A percentile compares a stretch with the other conserved stretches of the same genome.
These are phyloP conservation scores for Geotrichum reessii DNA, from an alignment of 1,139 yeast genomes.

Conservation along the genomic window DNA sequence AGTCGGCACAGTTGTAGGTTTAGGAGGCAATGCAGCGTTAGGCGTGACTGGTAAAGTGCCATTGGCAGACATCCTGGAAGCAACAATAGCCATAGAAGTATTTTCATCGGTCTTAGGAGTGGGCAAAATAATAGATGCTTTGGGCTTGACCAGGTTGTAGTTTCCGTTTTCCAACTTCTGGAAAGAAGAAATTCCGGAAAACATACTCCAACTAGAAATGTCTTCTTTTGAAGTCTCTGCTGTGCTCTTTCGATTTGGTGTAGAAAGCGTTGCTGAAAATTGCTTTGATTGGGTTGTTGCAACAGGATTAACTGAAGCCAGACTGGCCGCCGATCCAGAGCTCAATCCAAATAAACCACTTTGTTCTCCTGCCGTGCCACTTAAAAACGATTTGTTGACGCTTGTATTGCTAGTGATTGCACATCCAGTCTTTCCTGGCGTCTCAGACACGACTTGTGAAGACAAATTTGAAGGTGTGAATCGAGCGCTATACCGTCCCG, in stretches of 20 bases:
- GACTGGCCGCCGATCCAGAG: neutral
- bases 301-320: neutral
- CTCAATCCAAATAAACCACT: neutral
- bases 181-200: neutral
- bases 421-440: slow-evolving; percentile 1
- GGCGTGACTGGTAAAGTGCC: slow-evolving; percentile 3
- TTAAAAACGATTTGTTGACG: neutral
- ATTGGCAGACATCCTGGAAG: slow-evolving; percentile 3
- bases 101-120: neutral
- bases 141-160: neutral
- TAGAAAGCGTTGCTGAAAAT: neutral
- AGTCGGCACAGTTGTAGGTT: slow-evolving; percentile 23
- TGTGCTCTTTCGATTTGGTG: neutral
- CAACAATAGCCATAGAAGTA: neutral
- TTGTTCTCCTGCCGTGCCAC: neutral
- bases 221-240: neutral
- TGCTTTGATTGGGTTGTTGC: neutral
- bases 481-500: neutral
- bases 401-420: slow-evolving; percentile 1
- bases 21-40: slow-evolving; percentile 10
- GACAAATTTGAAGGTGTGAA: neutral
- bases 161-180: neutral
- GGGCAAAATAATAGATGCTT: neutral
- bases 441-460: neutral
- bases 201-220: neutral